These are phyloP conservation scores for Tylopilus vinaceipallidus DNA, from an alignment of 768 basidiomycete species.

Conservation along the genomic window DNA sequence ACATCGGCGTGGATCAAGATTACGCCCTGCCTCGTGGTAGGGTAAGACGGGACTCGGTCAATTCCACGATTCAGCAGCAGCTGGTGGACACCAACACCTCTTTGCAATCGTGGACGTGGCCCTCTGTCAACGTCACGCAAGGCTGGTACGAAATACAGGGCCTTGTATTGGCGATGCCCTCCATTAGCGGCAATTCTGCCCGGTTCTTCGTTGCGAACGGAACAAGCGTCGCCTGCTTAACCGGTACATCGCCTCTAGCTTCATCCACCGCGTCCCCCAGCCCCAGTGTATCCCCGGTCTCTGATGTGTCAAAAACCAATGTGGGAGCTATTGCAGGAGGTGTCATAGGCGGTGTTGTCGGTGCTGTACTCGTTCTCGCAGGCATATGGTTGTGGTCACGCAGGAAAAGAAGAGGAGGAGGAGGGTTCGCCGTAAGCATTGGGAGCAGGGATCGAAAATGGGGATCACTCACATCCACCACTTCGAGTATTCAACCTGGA, in stretches of 20 bases:
- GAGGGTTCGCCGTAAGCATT: conserved; percentile 25
- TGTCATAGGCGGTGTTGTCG: conserved; percentile 45
- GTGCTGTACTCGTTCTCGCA: conserved; percentile 32
- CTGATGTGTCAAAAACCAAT: conserved; percentile 31
- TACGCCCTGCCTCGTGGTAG: conserved; percentile 9
- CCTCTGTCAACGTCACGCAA: conserved; percentile 41
- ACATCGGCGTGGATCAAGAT: conserved; percentile 34
- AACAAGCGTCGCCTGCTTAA: conserved; percentile 35
- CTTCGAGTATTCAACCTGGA: conserved; percentile 13
- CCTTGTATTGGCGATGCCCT: conserved; percentile 2
- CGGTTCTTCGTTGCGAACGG: conserved; percentile 40
- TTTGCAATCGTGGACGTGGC: conserved; percentile 39
- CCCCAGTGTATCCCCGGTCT: conserved; percentile 11
- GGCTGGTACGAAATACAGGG: conserved; percentile 47
- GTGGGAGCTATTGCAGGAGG: conserved; percentile 51
- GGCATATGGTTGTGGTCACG: conserved; percentile 33
- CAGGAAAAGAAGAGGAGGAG: conserved; percentile 22
- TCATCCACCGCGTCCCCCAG: conserved; percentile 12
- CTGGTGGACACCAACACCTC: conserved; percentile 32
- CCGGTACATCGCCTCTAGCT: conserved; percentile 6
- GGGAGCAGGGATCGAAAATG: conserved; percentile 22
- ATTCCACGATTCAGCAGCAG: conserved; percentile 11
- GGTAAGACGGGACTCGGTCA: neutral
- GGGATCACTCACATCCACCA: conserved; percentile 28
- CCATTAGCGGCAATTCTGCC: conserved; percentile 18